phyloP scores from a whole-genome alignment of 2,329 filamentous ascomycete species.

The Botryotinia convoluta region DNA sequence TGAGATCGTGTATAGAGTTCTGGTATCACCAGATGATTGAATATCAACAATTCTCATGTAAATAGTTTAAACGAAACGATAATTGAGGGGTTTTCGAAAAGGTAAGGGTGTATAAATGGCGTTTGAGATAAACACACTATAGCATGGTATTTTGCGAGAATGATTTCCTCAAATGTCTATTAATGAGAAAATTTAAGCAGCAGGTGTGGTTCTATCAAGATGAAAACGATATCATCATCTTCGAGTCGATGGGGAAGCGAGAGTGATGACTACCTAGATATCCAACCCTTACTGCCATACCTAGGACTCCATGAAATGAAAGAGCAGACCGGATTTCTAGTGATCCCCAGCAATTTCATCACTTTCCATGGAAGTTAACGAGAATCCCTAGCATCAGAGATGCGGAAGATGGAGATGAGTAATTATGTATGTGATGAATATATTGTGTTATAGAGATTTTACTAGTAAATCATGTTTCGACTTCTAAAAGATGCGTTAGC shows the following conservation, averaged over 20 bases:
- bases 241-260: fast-evolving
- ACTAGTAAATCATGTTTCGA: neutral
- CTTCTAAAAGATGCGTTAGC: neutral
- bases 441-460: neutral
- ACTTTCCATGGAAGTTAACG: neutral
- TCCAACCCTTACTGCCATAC: neutral
- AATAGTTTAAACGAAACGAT: too few relatives aligned
- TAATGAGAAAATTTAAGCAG: neutral
- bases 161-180: neutral
- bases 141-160: neutral
- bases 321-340: neutral
- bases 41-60: neutral
- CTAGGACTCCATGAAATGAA: neutral
- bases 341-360: neutral
- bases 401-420: neutral
- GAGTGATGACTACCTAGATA: neutral
- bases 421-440: too few relatives aligned
- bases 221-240: neutral
- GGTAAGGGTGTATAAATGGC: fast-evolving
- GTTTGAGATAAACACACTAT: neutral
- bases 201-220: neutral
- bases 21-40: neutral
- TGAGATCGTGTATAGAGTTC: neutral
- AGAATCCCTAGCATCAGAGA: neutral
- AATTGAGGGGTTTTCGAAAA: too few relatives aligned